phyloP scores from a whole-genome alignment of 2,329 filamentous ascomycete species.

The Macroventuria anomochaeta region DNA sequence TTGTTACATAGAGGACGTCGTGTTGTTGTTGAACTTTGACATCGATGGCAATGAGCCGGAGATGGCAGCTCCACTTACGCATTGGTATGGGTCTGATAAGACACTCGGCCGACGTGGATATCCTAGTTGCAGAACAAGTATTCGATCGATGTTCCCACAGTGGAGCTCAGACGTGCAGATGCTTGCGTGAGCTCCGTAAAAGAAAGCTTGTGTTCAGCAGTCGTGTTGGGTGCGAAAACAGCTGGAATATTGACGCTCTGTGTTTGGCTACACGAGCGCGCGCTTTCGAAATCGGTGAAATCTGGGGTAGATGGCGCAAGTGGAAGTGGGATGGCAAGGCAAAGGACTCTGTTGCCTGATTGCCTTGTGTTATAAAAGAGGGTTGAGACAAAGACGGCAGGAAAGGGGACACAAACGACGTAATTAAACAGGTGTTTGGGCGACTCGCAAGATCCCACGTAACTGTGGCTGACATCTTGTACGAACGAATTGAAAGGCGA shows the following conservation, averaged over 20 bases:
- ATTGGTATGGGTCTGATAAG: conserved; percentile 25
- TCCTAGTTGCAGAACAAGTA: conserved; percentile 1
- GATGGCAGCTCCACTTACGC: conserved; percentile 34
- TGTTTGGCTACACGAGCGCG: conserved; percentile 25
- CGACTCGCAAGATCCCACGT: conserved; percentile 4
- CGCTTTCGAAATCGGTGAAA: conserved; percentile 3
- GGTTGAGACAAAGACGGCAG: conserved; percentile 6
- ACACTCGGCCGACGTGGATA: conserved; percentile 23
- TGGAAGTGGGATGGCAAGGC: conserved; percentile 1
- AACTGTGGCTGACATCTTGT: conserved; percentile 13
- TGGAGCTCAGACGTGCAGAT: conserved; percentile 11
- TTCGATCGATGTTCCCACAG: conserved; percentile 10
- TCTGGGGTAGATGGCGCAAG: conserved; percentile 12
- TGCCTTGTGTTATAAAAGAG: conserved; percentile 5
- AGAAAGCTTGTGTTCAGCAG: conserved; percentile 8
- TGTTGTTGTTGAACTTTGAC: conserved; percentile 1
- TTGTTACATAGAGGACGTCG: conserved; percentile 4
- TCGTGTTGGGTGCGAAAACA: conserved; percentile 19
- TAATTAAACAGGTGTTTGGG: conserved; percentile 18
- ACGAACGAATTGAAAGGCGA: conserved; percentile 15
- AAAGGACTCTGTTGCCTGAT: conserved; percentile 9
- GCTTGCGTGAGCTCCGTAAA: neutral
- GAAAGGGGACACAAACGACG: conserved; percentile 17
- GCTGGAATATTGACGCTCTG: conserved; percentile 10
- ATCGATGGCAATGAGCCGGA: conserved; percentile 9